Evolutionary conservation across 2,329 filamentous ascomycete species (phyloP), one percentile per base, ranked within the genome.

Genomic region (Aspergillus transmontanensis): DNA sequence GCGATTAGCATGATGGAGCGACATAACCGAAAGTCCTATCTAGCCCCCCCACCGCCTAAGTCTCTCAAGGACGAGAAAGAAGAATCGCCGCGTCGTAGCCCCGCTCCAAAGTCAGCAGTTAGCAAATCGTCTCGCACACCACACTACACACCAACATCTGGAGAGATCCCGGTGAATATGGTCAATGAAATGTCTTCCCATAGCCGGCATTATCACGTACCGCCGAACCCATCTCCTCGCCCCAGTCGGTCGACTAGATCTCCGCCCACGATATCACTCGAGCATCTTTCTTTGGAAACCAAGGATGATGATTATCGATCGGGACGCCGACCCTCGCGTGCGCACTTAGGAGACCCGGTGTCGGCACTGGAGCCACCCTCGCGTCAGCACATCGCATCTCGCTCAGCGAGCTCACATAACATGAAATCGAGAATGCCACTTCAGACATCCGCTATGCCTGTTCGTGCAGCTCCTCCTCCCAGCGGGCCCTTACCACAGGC

Each of bases 1-100:
- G 94, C 95, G 26, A 88, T 96, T 56, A 89, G 92, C 72, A 87
- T 98, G 84, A 94, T 98, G 87, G 94, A 97, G 76, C 89, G 90
- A 71, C 92, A 97, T 78, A 97, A 97, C 79, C 92, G 95, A 76
- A 97, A 96, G 79, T 97, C 94, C 32, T 94, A 97, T 76, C 86
- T 97, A 43, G 91, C 89, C 19, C 93, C 93, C 39, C 92, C 93
- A 1, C 87, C 91, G 10, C 92, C 91, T 1, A 89, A 92, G 73
- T 90, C 92, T 12, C 85, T 94, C 39, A 85, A 93, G 63, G 82
- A 81, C 21, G 48, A 51, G 28, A 51, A 51, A 51, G 48, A 51
- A 55, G 74, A 75, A 16, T 81, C 64, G 76, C 73, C 75, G 68
- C 75, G 67, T 61, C 74, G 68, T 71, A 80, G 67, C 64, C 78